Evolutionary conservation across 306 rosid genomes (phyloP).

Genomic region (Astragalus membranaceus): DNA sequence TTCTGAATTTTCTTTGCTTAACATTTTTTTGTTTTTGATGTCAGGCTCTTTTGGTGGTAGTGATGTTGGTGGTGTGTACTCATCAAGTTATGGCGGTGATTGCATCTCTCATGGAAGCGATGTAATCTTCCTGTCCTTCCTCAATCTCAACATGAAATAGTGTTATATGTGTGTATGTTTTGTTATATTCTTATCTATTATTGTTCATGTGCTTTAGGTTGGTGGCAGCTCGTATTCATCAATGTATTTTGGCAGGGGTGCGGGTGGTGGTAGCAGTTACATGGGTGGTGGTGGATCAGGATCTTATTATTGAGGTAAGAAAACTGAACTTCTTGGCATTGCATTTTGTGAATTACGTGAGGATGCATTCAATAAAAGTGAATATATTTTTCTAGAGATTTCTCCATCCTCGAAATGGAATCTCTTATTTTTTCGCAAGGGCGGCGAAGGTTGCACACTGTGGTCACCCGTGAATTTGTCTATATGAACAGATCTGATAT

Average conservation of each 20-base stretch:
- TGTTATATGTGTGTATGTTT: background rate
- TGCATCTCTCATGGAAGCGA: constrained; percentile 84
- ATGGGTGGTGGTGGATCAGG: constrained; percentile 88
- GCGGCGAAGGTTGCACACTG: constrained; percentile 50
- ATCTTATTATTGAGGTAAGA: constrained; percentile 88
- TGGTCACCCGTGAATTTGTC: constrained; percentile 84
- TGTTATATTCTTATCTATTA: constrained; percentile 1
- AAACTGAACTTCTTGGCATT: background rate
- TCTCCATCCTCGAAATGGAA: constrained; percentile 36
- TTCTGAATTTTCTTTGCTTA: background rate
- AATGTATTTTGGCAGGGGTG: constrained; percentile 70
- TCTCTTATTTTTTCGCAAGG: constrained; percentile 40
- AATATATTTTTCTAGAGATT: constrained; percentile 26
- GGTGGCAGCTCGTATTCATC: constrained; percentile 91
- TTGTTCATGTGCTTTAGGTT: constrained; percentile 44
- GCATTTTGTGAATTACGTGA: background rate
- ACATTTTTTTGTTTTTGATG: background rate
- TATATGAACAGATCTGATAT: constrained; percentile 66
- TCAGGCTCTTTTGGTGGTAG: constrained; percentile 73
- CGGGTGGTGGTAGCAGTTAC: constrained; percentile 76
- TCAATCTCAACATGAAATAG: background rate
- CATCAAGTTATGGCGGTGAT: constrained; percentile 91
- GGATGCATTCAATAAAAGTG: background rate
- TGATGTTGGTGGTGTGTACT: constrained; percentile 83
- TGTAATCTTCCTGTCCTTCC: constrained; percentile 44